Evolutionary conservation across 2,329 filamentous ascomycete species (phyloP).

Genomic region (Apiospora saccharicola): DNA sequence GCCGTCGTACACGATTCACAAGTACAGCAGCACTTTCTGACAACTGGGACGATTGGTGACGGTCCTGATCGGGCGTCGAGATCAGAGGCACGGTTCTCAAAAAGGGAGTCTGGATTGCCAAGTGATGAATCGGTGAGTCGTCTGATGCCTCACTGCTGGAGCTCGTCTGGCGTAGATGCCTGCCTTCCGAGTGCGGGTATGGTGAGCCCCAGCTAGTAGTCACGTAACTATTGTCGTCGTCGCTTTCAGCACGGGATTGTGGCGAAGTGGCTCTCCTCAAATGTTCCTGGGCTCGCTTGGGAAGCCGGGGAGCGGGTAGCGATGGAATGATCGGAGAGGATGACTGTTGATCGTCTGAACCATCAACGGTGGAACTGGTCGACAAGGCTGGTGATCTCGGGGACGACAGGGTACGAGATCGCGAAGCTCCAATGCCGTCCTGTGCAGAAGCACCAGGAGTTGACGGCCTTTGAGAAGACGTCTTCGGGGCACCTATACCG

Average conservation of each 20-base stretch:
- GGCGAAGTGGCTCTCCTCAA: slow-evolving; percentile 60
- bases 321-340: slow-evolving; percentile 66
- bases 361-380: slow-evolving; percentile 65
- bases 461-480: slow-evolving; percentile 61
- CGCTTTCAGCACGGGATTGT: slow-evolving; percentile 37
- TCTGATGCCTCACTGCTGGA: slow-evolving; percentile 67
- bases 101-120: slow-evolving; percentile 69
- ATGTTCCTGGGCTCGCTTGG: slow-evolving; percentile 62
- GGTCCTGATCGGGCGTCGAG: slow-evolving; percentile 47
- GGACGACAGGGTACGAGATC: slow-evolving; percentile 45
- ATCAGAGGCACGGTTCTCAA: slow-evolving; percentile 62
- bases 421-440: slow-evolving; percentile 57
- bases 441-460: slow-evolving; percentile 67
- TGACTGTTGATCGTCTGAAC: slow-evolving; percentile 58
- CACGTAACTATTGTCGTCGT: slow-evolving; percentile 56
- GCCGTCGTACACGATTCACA: slow-evolving; percentile 67
- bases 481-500: slow-evolving; percentile 54
- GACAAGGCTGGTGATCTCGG: slow-evolving; percentile 67
- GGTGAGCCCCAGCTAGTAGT: slow-evolving; percentile 94
- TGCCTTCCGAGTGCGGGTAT: slow-evolving; percentile 72
- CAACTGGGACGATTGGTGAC: slow-evolving; percentile 41
- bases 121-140: slow-evolving; percentile 66
- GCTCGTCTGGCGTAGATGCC: slow-evolving; percentile 57
- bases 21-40: slow-evolving; percentile 65
- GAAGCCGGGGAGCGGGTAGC: slow-evolving; percentile 64